Evolutionary conservation across 345 rosid species (phyloP).

Genomic region (Moringa oleifera): DNA sequence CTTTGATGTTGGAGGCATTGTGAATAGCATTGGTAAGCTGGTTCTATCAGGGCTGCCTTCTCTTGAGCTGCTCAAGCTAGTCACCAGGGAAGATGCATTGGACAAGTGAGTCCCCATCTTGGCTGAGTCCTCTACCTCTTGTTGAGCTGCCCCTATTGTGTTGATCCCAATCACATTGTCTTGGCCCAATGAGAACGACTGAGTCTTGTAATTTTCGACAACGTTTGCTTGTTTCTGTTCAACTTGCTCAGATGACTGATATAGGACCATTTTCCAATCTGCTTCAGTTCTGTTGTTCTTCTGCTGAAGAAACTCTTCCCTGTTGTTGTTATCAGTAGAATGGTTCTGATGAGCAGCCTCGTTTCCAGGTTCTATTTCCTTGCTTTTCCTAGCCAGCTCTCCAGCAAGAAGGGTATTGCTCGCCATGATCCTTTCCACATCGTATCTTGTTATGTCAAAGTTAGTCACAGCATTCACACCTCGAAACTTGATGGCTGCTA

Average conservation of each 20-base stretch:
- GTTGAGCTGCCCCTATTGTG: conserved; percentile 18
- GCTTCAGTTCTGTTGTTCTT: conserved; percentile 20
- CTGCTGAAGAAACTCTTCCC: conserved; percentile 18
- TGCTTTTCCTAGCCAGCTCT: conserved; percentile 67
- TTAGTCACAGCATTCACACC: conserved; percentile 92
- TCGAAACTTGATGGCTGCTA: conserved; percentile 91
- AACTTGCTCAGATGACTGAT: conserved; percentile 35
- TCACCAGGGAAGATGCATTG: conserved; percentile 44
- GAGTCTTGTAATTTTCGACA: conserved; percentile 23
- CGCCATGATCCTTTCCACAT: conserved; percentile 80
- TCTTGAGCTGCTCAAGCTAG: conserved; percentile 52
- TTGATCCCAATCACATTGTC: conserved; percentile 25
- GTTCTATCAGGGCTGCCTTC: conserved; percentile 56
- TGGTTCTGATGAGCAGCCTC: conserved; percentile 17
- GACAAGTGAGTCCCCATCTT: conserved; percentile 38
- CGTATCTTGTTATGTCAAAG: conserved; percentile 74
- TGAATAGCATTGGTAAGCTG: conserved; percentile 38
- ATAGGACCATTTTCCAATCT: conserved; percentile 35
- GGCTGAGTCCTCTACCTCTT: conserved; percentile 23
- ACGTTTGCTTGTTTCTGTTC: conserved; percentile 20
- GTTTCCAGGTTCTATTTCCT: conserved; percentile 25
- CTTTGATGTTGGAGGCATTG: conserved; percentile 50
- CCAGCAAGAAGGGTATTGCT: conserved; percentile 77
- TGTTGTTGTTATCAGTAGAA: conserved; percentile 13
- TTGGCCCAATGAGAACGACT: conserved; percentile 25